phyloP scores from a whole-genome alignment of 192 early-diverging fungal species.

The Backusella morwellensis region DNA sequence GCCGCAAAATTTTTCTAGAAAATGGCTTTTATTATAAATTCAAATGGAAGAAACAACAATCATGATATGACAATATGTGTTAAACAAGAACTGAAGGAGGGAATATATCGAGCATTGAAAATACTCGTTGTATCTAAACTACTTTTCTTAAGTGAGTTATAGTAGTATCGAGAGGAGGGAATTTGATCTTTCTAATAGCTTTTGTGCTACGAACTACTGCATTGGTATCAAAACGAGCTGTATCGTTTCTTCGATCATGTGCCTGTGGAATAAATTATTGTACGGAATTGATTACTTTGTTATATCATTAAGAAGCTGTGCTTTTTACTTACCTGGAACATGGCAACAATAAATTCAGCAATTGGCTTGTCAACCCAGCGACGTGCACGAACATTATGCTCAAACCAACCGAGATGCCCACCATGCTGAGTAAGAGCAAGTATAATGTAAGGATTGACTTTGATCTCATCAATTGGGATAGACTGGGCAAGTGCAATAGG shows the following conservation, averaged over 20 bases:
- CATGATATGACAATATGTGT: background rate
- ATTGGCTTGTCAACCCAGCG: conserved; percentile 69
- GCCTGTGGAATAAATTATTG: background rate
- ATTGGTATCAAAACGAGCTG: background rate
- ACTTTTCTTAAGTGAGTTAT: background rate
- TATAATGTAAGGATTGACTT: conserved; percentile 74
- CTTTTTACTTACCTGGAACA: conserved; percentile 30
- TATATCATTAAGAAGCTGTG: background rate
- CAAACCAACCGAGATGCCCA: conserved; percentile 90
- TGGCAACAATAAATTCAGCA: conserved; percentile 64
- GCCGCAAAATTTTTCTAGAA: no score
- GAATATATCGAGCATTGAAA: background rate
- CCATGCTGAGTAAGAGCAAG: conserved; percentile 79
- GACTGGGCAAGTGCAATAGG: conserved; percentile 72
- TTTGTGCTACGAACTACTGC: background rate
- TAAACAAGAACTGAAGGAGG: background rate
- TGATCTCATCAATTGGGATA: conserved; percentile 72
- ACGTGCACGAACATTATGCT: conserved; percentile 43
- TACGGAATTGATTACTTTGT: background rate
- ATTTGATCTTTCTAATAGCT: conserved; percentile 7
- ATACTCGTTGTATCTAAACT: background rate
- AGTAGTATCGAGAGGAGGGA: background rate
- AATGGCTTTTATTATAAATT: background rate
- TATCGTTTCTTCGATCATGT: background rate
- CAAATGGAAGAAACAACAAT: background rate